Evolutionary conservation across 192 early-diverging fungal species (phyloP).

Genomic region (Podila minutissima): DNA sequence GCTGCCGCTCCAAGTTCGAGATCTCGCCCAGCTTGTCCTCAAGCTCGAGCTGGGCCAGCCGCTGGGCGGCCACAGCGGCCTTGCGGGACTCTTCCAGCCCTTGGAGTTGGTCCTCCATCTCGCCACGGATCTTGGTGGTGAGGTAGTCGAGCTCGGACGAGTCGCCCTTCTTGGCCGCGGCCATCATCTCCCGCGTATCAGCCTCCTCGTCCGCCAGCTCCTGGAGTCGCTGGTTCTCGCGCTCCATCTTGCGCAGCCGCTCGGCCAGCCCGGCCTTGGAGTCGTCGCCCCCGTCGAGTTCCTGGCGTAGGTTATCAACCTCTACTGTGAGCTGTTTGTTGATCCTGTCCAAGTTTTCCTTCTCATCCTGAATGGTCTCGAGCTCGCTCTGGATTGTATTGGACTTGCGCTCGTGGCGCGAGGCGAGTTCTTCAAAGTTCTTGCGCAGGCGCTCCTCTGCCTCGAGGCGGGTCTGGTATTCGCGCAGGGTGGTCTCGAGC

Average conservation of each 20-base stretch:
- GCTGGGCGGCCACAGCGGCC: constrained; percentile 81
- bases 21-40: constrained; percentile 83
- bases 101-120: constrained; percentile 78
- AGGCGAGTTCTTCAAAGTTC: constrained; percentile 40
- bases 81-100: constrained; percentile 84
- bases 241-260: constrained; percentile 63
- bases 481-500: constrained; percentile 29
- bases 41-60: constrained; percentile 78
- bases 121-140: constrained; percentile 66
- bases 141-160: constrained; percentile 65
- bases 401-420: constrained; percentile 46
- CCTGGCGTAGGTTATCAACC: constrained; percentile 66
- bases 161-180: constrained; percentile 59
- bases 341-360: constrained; percentile 71
- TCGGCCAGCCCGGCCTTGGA: constrained; percentile 51
- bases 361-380: constrained; percentile 63
- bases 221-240: constrained; percentile 66
- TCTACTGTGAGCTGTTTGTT: constrained; percentile 64
- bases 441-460: constrained; percentile 32
- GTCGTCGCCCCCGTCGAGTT: constrained; percentile 73
- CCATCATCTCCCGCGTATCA: constrained; percentile 68
- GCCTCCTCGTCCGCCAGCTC: constrained; percentile 66
- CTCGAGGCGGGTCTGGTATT: constrained; percentile 41
- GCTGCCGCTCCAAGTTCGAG: constrained; percentile 71
- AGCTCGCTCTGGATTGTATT: constrained; percentile 44